Percentiles rank a stretch among this genome's conserved stretches.
Evolutionary conservation across 768 basidiomycete genomes (phyloP).

Genomic region (Tricholoma terreum): DNA sequence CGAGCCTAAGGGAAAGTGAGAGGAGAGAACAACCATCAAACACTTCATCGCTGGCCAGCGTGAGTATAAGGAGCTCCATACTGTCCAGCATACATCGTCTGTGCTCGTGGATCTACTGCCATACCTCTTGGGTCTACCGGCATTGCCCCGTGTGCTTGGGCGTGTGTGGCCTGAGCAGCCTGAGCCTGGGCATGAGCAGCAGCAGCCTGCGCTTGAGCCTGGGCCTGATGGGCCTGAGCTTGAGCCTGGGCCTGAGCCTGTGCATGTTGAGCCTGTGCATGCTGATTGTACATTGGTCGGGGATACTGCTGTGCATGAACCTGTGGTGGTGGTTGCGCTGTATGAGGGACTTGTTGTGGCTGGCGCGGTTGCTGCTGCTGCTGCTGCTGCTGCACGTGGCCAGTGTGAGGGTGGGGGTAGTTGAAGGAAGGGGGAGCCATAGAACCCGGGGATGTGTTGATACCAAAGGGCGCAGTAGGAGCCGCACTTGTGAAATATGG

Average conservation of each 20-base stretch:
- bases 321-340: slow-evolving; percentile 28
- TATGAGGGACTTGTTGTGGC: slow-evolving; percentile 21
- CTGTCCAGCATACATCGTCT: slow-evolving; percentile 17
- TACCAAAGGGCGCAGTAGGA: slow-evolving; percentile 39
- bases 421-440: slow-evolving; percentile 70
- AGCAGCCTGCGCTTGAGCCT: slow-evolving; percentile 11
- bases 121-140: slow-evolving; percentile 3
- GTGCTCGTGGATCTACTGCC: slow-evolving; percentile 4
- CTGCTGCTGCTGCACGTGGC: slow-evolving; percentile 50
- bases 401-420: slow-evolving; percentile 61
- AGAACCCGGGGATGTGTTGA: slow-evolving; percentile 46
- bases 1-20: neutral
- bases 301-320: slow-evolving; percentile 28
- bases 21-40: slow-evolving; percentile 3
- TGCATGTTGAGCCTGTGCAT: slow-evolving; percentile 42
- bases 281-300: slow-evolving; percentile 24
- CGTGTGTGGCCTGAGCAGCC: slow-evolving; percentile 8
- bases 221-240: slow-evolving; percentile 26
- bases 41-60: slow-evolving; percentile 15
- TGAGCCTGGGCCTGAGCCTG: slow-evolving; percentile 39
- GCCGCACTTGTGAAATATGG: slow-evolving; percentile 78
- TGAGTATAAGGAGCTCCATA: slow-evolving; percentile 25
- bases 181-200: slow-evolving; percentile 11
- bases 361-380: slow-evolving; percentile 32
- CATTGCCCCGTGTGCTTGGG: slow-evolving; percentile 16